Base-by-base conservation (phyloP, 2,329 filamentous ascomycete genomes). In the Pestalotiopsis sp. region DNA sequence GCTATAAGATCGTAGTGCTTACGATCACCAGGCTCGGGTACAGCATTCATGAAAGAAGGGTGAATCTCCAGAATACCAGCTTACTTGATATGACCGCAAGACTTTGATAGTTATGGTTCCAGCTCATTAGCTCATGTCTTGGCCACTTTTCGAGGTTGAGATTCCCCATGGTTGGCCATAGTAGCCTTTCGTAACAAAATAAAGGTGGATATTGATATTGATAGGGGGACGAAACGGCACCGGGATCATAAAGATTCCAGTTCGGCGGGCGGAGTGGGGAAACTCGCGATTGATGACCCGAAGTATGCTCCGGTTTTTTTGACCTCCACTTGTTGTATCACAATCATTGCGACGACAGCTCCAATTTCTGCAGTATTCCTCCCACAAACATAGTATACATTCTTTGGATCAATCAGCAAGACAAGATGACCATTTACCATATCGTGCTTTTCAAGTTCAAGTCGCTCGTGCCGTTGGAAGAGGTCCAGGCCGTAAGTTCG, bases 401-500 rank as follows among this genome's bases (percentile, higher is more conserved):
- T n/a, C 14, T 17, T 20, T 3, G 45, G 9, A 52, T 17, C 27
- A 13, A 59, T 17, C 11, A 27, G 6, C 6, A 27, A 9, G 31
- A 38, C 65, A 63, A 52, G 3, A 78, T 78, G 76, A 58, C 72
- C 6, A 74, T 78, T 62, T 75, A 74, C 52, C 76, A 77, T 61
- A 70, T 77, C 41, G 72, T 78, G 9, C 52, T 73, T 60, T 72
- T 78, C 67, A 73, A 71, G 60, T 78, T 77, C 68, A 78, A 77
- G 67, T 57, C 68, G 20, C 68, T 71, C 2, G 62, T 76, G 9
- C 70, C 76, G 6, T 65, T 69, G 1, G 74, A 79, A 13, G 77
- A 77, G 58, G 72, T 77, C 31, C 70, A 76, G 64, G 74, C 71
- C 31, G 77, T 81, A 65, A 72, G 76, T 41, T 11, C 20, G 49